phyloP scores from a whole-genome alignment of 768 basidiomycete genomes.

The Rubroboletus pulcherrimus region DNA sequence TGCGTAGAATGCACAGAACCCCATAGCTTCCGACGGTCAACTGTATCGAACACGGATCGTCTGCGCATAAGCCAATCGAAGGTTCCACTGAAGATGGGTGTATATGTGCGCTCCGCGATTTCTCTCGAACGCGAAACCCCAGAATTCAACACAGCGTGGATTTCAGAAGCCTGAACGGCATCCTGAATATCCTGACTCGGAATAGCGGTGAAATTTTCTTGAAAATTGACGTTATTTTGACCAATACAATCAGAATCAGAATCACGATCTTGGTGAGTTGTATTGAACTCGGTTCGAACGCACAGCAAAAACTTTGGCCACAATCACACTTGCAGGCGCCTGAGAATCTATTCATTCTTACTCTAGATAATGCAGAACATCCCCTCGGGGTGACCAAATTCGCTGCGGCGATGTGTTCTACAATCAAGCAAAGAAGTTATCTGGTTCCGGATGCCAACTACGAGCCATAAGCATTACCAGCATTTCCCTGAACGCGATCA shows the following conservation, averaged over 20 bases:
- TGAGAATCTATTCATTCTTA: neutral
- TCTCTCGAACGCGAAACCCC: neutral
- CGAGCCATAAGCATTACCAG: neutral
- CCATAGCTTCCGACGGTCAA: neutral
- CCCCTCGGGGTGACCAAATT: neutral
- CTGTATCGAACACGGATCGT: neutral
- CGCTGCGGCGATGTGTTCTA: neutral
- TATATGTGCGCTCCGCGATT: neutral
- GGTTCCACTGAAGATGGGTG: neutral
- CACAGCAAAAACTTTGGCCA: slow-evolving; percentile 1
- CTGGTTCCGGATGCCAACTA: neutral
- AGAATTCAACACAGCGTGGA: neutral
- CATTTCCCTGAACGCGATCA: neutral
- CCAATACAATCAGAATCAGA: neutral
- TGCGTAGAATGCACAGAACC: neutral
- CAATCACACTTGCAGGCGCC: too few species aligned
- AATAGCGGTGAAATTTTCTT: neutral
- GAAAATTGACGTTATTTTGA: neutral
- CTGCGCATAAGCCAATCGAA: neutral
- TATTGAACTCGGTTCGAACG: neutral
- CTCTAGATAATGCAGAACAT: neutral
- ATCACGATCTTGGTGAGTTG: neutral
- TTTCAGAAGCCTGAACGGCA: neutral
- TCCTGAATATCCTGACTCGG: neutral
- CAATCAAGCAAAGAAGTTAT: neutral